phyloP scores from a whole-genome alignment of 352 stramenopile genomes.

The Phytophthora kernoviae region DNA sequence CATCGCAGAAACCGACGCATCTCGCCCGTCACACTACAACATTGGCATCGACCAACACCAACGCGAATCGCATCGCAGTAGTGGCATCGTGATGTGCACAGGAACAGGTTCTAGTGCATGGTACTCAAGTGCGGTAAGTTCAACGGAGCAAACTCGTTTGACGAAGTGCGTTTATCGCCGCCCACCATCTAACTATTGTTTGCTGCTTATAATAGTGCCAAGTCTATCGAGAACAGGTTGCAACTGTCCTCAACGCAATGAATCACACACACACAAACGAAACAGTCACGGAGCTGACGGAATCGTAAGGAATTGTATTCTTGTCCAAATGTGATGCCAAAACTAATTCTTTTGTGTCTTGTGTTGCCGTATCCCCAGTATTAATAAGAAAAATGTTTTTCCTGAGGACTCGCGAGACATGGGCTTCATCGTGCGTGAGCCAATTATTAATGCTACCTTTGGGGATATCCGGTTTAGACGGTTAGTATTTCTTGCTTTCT shows the following conservation, averaged over 20 bases:
- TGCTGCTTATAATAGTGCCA: slow-evolving; percentile 57
- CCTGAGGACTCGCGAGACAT: slow-evolving; percentile 84
- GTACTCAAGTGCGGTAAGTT: slow-evolving; percentile 85
- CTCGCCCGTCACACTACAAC: slow-evolving; percentile 86
- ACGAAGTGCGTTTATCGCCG: neutral
- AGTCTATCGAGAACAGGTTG: slow-evolving; percentile 87
- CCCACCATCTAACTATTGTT: slow-evolving; percentile 1
- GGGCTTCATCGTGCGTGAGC: slow-evolving; percentile 86
- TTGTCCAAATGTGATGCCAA: neutral
- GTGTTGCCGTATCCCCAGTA: slow-evolving; percentile 36
- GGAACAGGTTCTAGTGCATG: slow-evolving; percentile 88
- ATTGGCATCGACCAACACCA: slow-evolving; percentile 90
- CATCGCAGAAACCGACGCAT: slow-evolving; percentile 87
- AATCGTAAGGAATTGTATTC: slow-evolving; percentile 58
- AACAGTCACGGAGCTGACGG: slow-evolving; percentile 86
- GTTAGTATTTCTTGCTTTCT: slow-evolving; percentile 32
- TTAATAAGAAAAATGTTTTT: slow-evolving; percentile 89
- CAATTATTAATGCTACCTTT: slow-evolving; percentile 91
- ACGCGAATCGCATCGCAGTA: slow-evolving; percentile 87
- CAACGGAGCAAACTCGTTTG: neutral
- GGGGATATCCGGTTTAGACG: slow-evolving; percentile 88
- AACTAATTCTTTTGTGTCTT: slow-evolving; percentile 12
- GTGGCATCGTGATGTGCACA: slow-evolving; percentile 88
- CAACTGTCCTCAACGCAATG: slow-evolving; percentile 82
- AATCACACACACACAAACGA: slow-evolving; percentile 90